These are phyloP conservation scores for Lyophyllum semitale DNA, from an alignment of 768 basidiomycete genomes.

Conservation along the genomic window DNA sequence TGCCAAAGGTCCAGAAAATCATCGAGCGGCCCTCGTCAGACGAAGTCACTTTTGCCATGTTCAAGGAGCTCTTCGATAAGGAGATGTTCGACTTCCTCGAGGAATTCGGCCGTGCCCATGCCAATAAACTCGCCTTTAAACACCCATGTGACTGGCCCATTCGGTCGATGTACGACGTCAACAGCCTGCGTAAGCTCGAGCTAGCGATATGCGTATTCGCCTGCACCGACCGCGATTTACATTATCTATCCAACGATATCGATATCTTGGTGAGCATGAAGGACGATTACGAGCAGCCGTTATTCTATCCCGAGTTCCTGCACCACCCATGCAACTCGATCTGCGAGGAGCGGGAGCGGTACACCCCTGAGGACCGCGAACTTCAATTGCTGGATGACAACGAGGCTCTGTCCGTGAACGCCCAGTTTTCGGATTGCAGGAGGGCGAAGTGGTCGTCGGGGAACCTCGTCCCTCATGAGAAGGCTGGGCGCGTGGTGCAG, in stretches of 20 bases:
- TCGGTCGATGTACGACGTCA: neutral
- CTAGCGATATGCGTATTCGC: conserved; percentile 31
- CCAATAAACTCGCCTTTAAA: neutral
- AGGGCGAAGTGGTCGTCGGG: conserved; percentile 24
- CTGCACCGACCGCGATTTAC: conserved; percentile 16
- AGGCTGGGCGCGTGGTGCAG: conserved; percentile 28
- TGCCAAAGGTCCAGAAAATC: conserved; percentile 11
- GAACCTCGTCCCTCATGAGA: conserved; percentile 28
- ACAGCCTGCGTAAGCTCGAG: neutral
- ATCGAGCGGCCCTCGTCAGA: conserved; percentile 16
- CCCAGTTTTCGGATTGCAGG: conserved; percentile 8
- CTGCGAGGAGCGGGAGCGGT: neutral
- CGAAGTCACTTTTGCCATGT: neutral
- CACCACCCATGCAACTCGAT: conserved; percentile 32
- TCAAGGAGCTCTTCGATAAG: neutral
- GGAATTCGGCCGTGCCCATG: neutral
- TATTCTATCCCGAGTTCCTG: conserved; percentile 38
- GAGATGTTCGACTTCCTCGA: neutral
- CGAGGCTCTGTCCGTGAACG: conserved; percentile 11
- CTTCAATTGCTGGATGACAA: conserved; percentile 9
- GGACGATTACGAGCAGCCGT: conserved; percentile 9
- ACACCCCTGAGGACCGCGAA: neutral
- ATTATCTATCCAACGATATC: neutral
- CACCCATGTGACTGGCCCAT: neutral
- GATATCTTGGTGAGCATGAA: neutral